These are phyloP conservation scores for Parasitella parasitica DNA, from an alignment of 371 early-diverging fungal species.

Conservation along the genomic window DNA sequence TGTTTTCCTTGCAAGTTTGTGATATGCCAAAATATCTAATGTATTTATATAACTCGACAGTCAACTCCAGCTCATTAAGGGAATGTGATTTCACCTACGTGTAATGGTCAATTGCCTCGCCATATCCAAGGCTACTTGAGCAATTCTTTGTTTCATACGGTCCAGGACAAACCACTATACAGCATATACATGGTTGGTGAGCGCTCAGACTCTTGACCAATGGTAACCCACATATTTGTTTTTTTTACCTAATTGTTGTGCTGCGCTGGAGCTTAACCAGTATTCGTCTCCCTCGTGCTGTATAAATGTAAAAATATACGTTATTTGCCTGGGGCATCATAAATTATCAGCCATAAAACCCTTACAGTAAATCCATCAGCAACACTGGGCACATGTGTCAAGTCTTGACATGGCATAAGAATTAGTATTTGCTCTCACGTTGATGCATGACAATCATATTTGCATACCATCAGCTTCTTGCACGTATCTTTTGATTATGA, in stretches of 20 bases:
- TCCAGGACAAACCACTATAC: conserved; percentile 7
- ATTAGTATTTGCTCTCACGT: background rate
- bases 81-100: background rate
- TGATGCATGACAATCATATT: background rate
- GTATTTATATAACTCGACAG: too few relatives aligned
- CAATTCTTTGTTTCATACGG: conserved; percentile 19
- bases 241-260: background rate
- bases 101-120: background rate
- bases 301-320: background rate
- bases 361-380: conserved; percentile 18
- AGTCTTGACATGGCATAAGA: too few relatives aligned
- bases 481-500: conserved; percentile 2
- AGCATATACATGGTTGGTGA: background rate
- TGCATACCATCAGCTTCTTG: conserved; percentile 18
- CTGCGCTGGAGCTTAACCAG: conserved; percentile 7
- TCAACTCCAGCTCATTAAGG: too few relatives aligned
- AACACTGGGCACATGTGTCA: conserved; percentile 4
- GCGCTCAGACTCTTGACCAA: background rate
- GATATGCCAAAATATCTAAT: conserved; percentile 5
- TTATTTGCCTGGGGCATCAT: background rate
- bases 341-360: background rate
- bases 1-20: background rate
- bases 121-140: background rate
- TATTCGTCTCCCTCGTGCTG: conserved; percentile 24
- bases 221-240: too few relatives aligned